Percentiles rank a stretch among this genome's conserved stretches.
Evolutionary conservation across 108 stramenopile species (phyloP).

Genomic region (Conticribra weissflogii): DNA sequence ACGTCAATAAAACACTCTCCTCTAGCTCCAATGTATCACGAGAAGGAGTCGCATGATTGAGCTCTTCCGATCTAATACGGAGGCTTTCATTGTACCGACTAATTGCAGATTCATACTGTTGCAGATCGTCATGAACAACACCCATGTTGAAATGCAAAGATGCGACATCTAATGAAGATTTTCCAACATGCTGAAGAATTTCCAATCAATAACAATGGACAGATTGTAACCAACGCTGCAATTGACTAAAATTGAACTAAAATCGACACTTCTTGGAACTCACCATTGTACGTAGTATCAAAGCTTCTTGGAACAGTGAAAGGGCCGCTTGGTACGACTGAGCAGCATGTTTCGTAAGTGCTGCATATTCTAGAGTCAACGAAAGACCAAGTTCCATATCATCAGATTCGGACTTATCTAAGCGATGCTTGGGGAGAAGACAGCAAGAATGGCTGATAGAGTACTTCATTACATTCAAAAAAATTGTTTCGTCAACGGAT

Average conservation of each 20-base stretch:
- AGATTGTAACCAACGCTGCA: no score
- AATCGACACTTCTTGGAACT: neutral
- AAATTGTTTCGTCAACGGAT: conserved; percentile 8
- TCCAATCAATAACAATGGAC: no score
- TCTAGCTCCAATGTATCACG: conserved; percentile 21
- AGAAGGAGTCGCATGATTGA: conserved; percentile 18
- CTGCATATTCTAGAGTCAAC: conserved; percentile 41
- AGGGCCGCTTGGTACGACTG: conserved; percentile 37
- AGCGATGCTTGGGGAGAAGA: conserved; percentile 14
- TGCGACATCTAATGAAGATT: conserved; percentile 48
- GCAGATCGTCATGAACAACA: conserved; percentile 51
- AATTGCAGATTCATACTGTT: conserved; percentile 38
- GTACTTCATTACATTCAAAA: conserved; percentile 11
- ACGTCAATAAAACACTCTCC: conserved; percentile 31
- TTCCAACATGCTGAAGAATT: conserved; percentile 38
- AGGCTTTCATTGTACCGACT: conserved; percentile 51
- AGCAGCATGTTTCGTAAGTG: conserved; percentile 35
- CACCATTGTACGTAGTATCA: conserved; percentile 37
- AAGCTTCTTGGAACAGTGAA: conserved; percentile 46
- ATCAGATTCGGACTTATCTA: conserved; percentile 22
- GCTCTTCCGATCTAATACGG: conserved; percentile 44
- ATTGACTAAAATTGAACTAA: no score
- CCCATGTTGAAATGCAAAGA: conserved; percentile 52
- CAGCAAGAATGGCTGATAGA: conserved; percentile 8
- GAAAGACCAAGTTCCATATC: conserved; percentile 40